Evolutionary conservation across 2,329 filamentous ascomycete genomes (phyloP), one percentile per base, ranked within the genome.

Genomic region (Aureobasidium mangrovei): DNA sequence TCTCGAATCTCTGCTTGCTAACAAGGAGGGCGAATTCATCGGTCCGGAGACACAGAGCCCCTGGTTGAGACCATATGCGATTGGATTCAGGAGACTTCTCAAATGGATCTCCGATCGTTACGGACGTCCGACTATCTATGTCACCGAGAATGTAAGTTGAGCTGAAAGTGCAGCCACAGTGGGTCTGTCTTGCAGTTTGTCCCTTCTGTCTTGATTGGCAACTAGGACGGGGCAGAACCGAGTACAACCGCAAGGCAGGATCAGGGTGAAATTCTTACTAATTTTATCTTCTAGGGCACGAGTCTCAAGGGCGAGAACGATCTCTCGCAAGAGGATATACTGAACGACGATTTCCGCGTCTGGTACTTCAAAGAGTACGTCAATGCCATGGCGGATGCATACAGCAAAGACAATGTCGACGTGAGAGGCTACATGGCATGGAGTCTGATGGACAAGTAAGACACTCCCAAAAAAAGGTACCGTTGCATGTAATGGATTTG

Each of bases 361-460:
- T 74, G 85, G 65, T 95, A 94, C 72, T 94, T 88, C 72, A 72
- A 83, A 56, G 81, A 79, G 54, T 94, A 95, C 66, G 80, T 93
- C 61, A 77, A 74, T 46, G 88, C 88, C 56, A 79, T 94, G 79
- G 86, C 85, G 28, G 78, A 85, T 63, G 87, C 89, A 2, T 79
- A 80, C 36, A 74, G 77, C 51, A 72, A 83, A 62, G 86, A 93
- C 63, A 84, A 84, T n/a, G 86, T 90, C 46, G 79, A 91, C 63
- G 85, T 91, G 53, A 77, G 79, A 61, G 88, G 83, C 3, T 94
- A 93, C 70, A 81, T 91, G 74, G 88, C 85, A 12, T 95, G 89
- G 88, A 89, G 84, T 67, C 77, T 95, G 60, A 81, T 95, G 79
- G 89, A 54, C 31, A 54, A 94, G 78, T 82, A 72, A 69, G 76